Evolutionary conservation across 148 eudicot species (phyloP).

Genomic region (Fagopyrum esculentum): DNA sequence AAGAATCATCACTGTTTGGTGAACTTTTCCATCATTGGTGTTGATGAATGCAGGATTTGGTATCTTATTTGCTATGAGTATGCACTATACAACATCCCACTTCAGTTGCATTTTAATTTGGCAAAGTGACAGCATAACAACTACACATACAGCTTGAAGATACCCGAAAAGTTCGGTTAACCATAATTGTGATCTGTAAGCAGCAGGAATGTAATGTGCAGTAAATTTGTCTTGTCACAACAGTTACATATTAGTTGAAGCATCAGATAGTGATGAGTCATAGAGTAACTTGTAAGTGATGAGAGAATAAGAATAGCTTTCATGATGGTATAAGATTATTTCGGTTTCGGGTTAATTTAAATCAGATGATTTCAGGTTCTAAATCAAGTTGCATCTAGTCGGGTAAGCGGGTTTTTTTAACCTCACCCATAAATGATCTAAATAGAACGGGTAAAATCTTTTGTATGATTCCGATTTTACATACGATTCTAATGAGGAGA

Average conservation of each 20-base stretch:
- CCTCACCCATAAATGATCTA: too few species aligned
- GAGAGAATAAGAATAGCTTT: background rate
- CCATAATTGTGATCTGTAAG: too few species aligned
- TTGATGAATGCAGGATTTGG: conserved; percentile 11
- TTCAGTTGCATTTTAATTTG: background rate
- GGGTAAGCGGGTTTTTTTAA: too few species aligned
- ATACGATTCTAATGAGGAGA: too few species aligned
- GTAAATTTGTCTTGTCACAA: background rate
- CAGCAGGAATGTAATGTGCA: too few species aligned
- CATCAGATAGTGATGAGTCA: background rate
- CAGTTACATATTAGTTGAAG: background rate
- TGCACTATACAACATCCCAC: background rate
- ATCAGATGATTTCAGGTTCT: background rate
- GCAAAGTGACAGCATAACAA: background rate
- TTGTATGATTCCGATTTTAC: too few species aligned
- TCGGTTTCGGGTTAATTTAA: background rate
- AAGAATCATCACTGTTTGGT: conserved; percentile 8
- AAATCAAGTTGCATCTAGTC: background rate
- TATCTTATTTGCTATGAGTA: conserved; percentile 8
- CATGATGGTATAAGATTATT: too few species aligned
- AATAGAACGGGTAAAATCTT: too few species aligned
- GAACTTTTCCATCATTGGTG: background rate
- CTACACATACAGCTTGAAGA: background rate
- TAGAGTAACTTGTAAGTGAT: background rate
- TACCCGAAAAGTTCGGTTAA: background rate